A percentile compares a stretch with the other conserved stretches of the same genome.
These are phyloP conservation scores for Plenodomus biglobosus DNA, from an alignment of 2,329 filamentous ascomycete genomes.

Conservation along the genomic window DNA sequence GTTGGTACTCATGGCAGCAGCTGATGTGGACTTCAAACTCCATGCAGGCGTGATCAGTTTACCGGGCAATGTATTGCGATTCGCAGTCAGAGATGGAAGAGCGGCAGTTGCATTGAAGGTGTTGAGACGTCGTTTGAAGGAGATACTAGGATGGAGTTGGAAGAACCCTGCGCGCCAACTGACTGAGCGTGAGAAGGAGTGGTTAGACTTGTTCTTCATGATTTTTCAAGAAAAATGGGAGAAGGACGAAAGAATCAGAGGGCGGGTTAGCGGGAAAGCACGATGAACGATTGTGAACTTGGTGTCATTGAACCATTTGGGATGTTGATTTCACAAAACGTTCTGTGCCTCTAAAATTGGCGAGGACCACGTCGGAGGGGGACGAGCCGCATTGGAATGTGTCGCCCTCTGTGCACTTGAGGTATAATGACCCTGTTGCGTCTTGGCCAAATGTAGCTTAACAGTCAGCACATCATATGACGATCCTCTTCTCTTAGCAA, in stretches of 20 bases:
- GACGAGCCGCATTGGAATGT: too few species aligned
- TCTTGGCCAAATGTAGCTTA: too few species aligned
- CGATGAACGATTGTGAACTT: slow-evolving; percentile 17
- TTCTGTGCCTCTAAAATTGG: too few species aligned
- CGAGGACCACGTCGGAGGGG: too few species aligned
- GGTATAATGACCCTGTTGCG: too few species aligned
- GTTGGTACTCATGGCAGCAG: slow-evolving; percentile 72
- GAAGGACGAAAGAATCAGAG: slow-evolving; percentile 37
- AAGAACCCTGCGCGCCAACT: slow-evolving; percentile 52
- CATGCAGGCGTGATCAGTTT: slow-evolving; percentile 84
- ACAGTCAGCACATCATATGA: too few species aligned
- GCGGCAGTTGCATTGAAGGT: slow-evolving; percentile 86
- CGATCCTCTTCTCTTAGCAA: too few species aligned
- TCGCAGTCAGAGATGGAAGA: slow-evolving; percentile 86
- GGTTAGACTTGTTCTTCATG: slow-evolving; percentile 44
- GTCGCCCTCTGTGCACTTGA: too few species aligned
- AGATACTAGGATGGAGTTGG: slow-evolving; percentile 72
- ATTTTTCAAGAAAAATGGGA: slow-evolving; percentile 36
- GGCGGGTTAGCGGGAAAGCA: slow-evolving; percentile 31
- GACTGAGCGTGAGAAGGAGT: slow-evolving; percentile 45
- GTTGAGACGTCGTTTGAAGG: slow-evolving; percentile 70
- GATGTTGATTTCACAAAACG: too few species aligned
- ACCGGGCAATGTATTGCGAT: slow-evolving; percentile 83
- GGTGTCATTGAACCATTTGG: too few species aligned
- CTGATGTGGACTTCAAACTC: slow-evolving; percentile 80